Percentiles rank a stretch among this genome's conserved stretches.
Conservation (phyloP, 345 rosid genomes). For the Boechera retrofracta region DNA sequence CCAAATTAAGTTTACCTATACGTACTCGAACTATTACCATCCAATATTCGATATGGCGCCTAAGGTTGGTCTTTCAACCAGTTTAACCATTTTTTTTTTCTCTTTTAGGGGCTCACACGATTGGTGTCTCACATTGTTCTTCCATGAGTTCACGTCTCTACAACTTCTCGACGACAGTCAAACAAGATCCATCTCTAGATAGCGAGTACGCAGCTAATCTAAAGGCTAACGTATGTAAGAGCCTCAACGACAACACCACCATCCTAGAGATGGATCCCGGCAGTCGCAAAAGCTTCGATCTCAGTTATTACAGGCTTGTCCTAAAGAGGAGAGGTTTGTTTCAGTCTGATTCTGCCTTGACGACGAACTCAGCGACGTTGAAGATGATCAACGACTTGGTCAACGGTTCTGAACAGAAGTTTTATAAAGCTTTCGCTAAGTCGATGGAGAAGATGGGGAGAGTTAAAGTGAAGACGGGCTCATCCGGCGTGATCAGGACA, state of each 20-base stretch:
- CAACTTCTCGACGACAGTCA: conserved; percentile 71
- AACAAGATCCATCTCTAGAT: conserved; percentile 71
- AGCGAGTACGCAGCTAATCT: conserved; percentile 70
- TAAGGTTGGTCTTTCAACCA: not conserved
- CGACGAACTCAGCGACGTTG: conserved; percentile 57
- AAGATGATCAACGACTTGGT: conserved; percentile 55
- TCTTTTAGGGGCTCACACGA: conserved; percentile 78
- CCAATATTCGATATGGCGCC: too few species aligned
- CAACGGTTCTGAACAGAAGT: conserved; percentile 54
- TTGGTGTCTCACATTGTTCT: conserved; percentile 74
- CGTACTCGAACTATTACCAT: too few species aligned
- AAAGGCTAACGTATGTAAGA: conserved; percentile 72
- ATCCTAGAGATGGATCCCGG: conserved; percentile 86
- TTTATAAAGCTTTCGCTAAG: conserved; percentile 62
- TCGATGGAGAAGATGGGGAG: conserved; percentile 87
- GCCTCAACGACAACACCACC: conserved; percentile 60
- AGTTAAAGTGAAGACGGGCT: conserved; percentile 69
- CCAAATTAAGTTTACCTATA: too few species aligned
- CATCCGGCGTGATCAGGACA: conserved; percentile 73
- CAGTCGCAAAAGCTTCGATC: conserved; percentile 72
- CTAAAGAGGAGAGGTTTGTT: conserved; percentile 76
- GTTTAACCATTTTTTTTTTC: not conserved
- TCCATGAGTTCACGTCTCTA: conserved; percentile 62
- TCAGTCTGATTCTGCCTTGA: conserved; percentile 74
- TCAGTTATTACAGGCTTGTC: conserved; percentile 61